Evolutionary conservation across 2,329 filamentous ascomycete species (phyloP).

Genomic region (Ophiosphaerella narmari): DNA sequence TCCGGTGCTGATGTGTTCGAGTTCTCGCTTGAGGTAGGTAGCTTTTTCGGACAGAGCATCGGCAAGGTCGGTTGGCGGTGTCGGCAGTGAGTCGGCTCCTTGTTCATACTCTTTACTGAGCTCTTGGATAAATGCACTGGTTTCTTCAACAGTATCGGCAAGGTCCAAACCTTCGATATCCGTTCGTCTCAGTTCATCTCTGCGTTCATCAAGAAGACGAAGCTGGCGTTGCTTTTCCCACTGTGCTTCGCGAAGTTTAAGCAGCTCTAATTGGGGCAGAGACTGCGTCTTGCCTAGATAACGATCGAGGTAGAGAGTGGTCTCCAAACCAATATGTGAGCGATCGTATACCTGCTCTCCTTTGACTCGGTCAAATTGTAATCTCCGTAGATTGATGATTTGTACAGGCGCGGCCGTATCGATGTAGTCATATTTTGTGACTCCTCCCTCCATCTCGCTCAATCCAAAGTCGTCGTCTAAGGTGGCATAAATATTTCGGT

Average conservation of each 20-base stretch:
- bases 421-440: conserved; percentile 41
- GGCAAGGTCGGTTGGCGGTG: conserved; percentile 26
- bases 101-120: conserved; percentile 16
- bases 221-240: conserved; percentile 77
- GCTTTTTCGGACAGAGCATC: conserved; percentile 27
- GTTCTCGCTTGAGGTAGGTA: conserved; percentile 27
- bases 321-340: conserved; percentile 76
- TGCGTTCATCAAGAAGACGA: conserved; percentile 57
- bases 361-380: conserved; percentile 67
- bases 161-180: conserved; percentile 34
- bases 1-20: conserved; percentile 30
- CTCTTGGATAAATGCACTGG: conserved; percentile 28
- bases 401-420: conserved; percentile 79
- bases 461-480: conserved; percentile 85
- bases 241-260: conserved; percentile 67
- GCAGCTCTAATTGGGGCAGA: conserved; percentile 52
- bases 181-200: conserved; percentile 48
- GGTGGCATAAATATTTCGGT: conserved; percentile 77
- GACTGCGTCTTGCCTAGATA: conserved; percentile 60
- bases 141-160: conserved; percentile 37
- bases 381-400: conserved; percentile 86
- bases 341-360: conserved; percentile 50
- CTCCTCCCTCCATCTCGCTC: conserved; percentile 63
- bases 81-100: conserved; percentile 12
- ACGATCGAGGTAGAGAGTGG: conserved; percentile 83